These are phyloP conservation scores for Kernera saxatilis DNA, from an alignment of 345 rosid species.

Conservation along the genomic window DNA sequence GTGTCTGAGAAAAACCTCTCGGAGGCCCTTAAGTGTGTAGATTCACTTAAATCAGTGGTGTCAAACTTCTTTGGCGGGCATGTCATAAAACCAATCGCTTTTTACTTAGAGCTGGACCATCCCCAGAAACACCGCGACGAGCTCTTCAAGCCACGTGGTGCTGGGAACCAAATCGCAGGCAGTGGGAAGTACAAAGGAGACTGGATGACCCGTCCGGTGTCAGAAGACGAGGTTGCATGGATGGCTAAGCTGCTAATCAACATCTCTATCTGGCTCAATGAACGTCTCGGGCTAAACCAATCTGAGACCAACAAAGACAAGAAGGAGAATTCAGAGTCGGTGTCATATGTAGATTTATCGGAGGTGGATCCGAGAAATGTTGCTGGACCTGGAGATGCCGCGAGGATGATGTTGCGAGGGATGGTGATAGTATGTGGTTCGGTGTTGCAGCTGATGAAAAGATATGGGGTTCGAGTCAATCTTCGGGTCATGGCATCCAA, in stretches of 20 bases:
- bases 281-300: conserved; percentile 55
- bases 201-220: conserved; percentile 83
- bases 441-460: conserved; percentile 49
- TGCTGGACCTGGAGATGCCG: conserved; percentile 39
- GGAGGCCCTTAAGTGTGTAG: conserved; percentile 41
- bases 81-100: conserved; percentile 43
- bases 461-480: conserved; percentile 56
- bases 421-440: conserved; percentile 37
- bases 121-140: conserved; percentile 48
- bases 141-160: conserved; percentile 72
- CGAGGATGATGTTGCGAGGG: conserved; percentile 38
- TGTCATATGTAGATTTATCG: conserved; percentile 49
- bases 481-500: conserved; percentile 80
- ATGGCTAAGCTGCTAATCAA: conserved; percentile 61
- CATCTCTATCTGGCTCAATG: conserved; percentile 63
- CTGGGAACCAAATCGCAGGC: conserved; percentile 37
- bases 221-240: conserved; percentile 78
- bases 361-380: conserved; percentile 34
- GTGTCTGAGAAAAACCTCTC: conserved; percentile 41
- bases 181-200: conserved; percentile 67
- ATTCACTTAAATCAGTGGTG: conserved; percentile 51
- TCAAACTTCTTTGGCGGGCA: conserved; percentile 56
- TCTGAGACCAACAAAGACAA: conserved; percentile 15
- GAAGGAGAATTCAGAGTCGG: conserved; percentile 21
- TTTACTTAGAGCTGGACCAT: conserved; percentile 37